phyloP scores from a whole-genome alignment of 2,329 filamentous ascomycete genomes.

The Malbranchea cinnamomea region DNA sequence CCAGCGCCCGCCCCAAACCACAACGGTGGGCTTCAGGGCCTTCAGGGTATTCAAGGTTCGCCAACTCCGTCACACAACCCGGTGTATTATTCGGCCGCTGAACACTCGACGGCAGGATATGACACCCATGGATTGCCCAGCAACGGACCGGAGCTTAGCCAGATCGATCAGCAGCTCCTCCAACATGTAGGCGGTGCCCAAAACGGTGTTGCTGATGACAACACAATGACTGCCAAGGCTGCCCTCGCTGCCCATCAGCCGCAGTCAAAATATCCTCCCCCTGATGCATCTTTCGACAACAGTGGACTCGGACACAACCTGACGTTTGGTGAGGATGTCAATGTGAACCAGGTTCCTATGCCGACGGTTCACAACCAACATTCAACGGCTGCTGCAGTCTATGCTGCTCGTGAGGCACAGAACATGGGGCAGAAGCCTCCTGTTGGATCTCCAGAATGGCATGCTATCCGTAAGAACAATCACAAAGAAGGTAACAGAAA shows the following conservation, averaged over 20 bases:
- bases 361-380: constrained; percentile 23
- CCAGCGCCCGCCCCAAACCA: constrained; percentile 19
- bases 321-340: constrained; percentile 24
- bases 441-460: constrained; percentile 96
- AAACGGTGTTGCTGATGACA: constrained; percentile 37
- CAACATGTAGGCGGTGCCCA: constrained; percentile 37
- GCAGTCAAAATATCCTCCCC: constrained; percentile 29
- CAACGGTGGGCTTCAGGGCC: constrained; percentile 6
- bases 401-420: constrained; percentile 37
- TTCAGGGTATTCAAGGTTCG: constrained; percentile 20
- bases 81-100: constrained; percentile 21
- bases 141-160: constrained; percentile 23
- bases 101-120: constrained; percentile 15
- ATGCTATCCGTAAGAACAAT: constrained; percentile 91
- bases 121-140: constrained; percentile 24
- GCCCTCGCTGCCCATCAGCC: constrained; percentile 30
- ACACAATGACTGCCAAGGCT: constrained; percentile 31
- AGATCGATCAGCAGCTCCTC: constrained; percentile 31
- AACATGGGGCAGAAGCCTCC: constrained; percentile 54
- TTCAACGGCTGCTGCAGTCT: constrained; percentile 46
- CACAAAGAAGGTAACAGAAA: constrained; percentile 93
- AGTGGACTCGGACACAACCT: constrained; percentile 9
- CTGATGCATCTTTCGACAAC: constrained; percentile 13
- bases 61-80: constrained; percentile 12
- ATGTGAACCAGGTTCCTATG: constrained; percentile 25